Percentiles rank a stretch among this genome's conserved stretches.
Evolutionary conservation across 345 rosid genomes (phyloP).

Genomic region (Camelina hispida): DNA sequence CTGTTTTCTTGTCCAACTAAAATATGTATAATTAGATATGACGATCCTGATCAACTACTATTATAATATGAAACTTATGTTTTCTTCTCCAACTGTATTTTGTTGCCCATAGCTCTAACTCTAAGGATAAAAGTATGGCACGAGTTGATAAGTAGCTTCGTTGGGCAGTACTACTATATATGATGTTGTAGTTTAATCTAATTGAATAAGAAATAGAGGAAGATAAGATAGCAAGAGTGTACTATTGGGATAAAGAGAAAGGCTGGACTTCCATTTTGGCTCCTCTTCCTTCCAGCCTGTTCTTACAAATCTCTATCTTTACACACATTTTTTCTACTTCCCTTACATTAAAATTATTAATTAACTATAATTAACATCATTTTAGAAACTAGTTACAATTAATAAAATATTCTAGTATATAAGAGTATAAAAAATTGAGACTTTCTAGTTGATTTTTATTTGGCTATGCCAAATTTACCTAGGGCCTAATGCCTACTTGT

Average conservation of each 20-base stretch:
- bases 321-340: not conserved
- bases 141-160: not conserved
- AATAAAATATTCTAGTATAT: not conserved
- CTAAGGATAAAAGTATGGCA: not conserved
- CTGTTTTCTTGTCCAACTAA: no score
- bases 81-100: not conserved
- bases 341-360: not conserved
- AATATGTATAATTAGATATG: no score
- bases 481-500: no score
- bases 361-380: not conserved
- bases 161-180: not conserved
- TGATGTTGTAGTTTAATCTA: constrained; percentile 2
- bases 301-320: constrained; percentile 1
- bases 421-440: no score
- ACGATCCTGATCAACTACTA: not conserved
- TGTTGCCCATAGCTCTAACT: not conserved
- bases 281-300: constrained; percentile 32
- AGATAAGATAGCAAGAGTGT: constrained; percentile 16
- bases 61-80: not conserved
- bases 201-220: not conserved
- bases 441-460: no score
- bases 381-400: not conserved
- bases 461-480: no score
- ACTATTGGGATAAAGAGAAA: constrained; percentile 4
- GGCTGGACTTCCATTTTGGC: constrained; percentile 34